Percentiles rank a stretch among this genome's conserved stretches.
These are phyloP conservation scores for Hypsizygus marmoreus DNA, from an alignment of 768 basidiomycete species.

Conservation along the genomic window DNA sequence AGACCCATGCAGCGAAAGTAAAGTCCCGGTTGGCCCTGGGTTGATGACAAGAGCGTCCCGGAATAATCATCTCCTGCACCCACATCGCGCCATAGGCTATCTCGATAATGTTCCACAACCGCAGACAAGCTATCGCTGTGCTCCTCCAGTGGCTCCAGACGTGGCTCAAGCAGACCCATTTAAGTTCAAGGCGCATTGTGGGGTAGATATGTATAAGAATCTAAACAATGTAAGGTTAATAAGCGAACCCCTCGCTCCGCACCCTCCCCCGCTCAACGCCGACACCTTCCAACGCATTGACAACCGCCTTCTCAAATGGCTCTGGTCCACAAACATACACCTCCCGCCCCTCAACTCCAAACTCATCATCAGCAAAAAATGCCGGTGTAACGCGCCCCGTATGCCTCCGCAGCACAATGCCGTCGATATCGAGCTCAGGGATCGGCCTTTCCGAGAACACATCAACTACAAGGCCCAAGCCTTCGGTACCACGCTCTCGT, in stretches of 20 bases:
- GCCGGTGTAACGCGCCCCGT: slow-evolving; percentile 23
- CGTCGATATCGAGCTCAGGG: slow-evolving; percentile 6
- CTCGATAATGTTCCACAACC: no score
- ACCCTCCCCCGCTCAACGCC: slow-evolving; percentile 37
- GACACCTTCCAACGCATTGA: slow-evolving; percentile 32
- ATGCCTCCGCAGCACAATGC: slow-evolving; percentile 17
- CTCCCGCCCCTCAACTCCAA: slow-evolving; percentile 24
- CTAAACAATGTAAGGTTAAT: slow-evolving; percentile 32
- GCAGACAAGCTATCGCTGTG: no score
- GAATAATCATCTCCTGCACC: no score
- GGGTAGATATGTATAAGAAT: background rate
- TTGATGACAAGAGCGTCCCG: no score
- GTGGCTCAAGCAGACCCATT: no score
- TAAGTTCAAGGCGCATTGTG: no score
- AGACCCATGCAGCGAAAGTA: no score
- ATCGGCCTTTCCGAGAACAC: slow-evolving; percentile 36
- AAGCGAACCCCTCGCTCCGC: slow-evolving; percentile 44
- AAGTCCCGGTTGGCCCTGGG: no score
- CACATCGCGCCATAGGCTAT: no score
- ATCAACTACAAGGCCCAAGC: slow-evolving; percentile 33
- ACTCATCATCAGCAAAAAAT: slow-evolving; percentile 18
- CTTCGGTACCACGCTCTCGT: slow-evolving; percentile 11
- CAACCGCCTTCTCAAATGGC: slow-evolving; percentile 41
- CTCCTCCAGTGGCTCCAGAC: no score
- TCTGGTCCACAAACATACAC: slow-evolving; percentile 54